A percentile compares a stretch with the other conserved stretches of the same genome.
phyloP scores from a whole-genome alignment of 2,329 filamentous ascomycete species.

The Penicillium sclerotigenum region DNA sequence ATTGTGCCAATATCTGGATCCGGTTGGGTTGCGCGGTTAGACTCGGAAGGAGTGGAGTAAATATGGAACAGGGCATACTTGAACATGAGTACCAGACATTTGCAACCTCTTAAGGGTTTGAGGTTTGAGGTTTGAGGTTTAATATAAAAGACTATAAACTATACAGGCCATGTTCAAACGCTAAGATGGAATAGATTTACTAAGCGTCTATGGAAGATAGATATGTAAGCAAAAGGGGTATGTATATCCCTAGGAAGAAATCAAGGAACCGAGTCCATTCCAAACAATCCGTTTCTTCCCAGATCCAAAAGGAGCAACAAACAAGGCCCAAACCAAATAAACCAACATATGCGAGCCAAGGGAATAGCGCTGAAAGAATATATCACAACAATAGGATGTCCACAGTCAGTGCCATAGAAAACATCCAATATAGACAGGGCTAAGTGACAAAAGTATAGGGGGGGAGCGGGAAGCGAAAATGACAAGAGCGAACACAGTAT shows the following conservation, averaged over 20 bases:
- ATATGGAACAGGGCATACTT: neutral
- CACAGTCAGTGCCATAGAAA: neutral
- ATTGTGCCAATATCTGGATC: neutral
- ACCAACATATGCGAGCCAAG: slow-evolving; percentile 1
- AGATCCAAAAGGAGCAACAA: neutral
- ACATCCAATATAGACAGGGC: slow-evolving; percentile 1
- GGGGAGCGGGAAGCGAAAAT: neutral
- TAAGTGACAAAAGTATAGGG: neutral
- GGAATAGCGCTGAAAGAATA: slow-evolving; percentile 2
- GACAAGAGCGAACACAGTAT: slow-evolving; percentile 5
- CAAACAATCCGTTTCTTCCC: neutral
- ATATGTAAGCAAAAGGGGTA: slow-evolving; percentile 1
- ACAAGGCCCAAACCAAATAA: slow-evolving; percentile 1
- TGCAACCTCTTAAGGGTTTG: no score
- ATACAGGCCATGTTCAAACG: neutral
- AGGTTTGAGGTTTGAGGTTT: no score
- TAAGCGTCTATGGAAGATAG: neutral
- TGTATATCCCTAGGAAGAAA: slow-evolving; percentile 1
- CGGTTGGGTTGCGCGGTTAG: neutral
- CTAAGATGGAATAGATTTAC: neutral
- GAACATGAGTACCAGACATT: no score
- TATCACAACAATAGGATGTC: neutral
- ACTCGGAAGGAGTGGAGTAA: neutral
- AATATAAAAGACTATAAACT: neutral
- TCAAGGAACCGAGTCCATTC: neutral